These are phyloP conservation scores for Fusarium coicis DNA, from an alignment of 2,329 filamentous ascomycete genomes.

Conservation along the genomic window DNA sequence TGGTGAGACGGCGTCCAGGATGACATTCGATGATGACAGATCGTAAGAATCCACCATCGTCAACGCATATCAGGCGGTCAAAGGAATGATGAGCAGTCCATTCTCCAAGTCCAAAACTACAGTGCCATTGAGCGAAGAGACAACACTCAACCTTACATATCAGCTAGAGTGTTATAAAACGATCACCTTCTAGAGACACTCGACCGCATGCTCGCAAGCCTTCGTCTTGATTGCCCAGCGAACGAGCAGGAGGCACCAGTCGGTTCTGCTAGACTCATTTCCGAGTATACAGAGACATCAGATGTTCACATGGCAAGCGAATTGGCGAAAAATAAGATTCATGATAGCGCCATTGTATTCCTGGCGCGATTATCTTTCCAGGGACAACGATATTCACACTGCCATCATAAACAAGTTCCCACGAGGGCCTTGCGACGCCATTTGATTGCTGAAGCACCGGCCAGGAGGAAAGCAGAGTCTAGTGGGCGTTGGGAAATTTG, in stretches of 20 bases:
- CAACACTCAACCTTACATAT: neutral
- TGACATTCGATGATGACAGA: neutral
- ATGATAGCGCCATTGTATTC: neutral
- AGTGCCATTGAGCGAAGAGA: neutral
- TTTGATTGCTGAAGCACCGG: neutral
- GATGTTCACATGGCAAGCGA: neutral
- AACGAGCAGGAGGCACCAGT: neutral
- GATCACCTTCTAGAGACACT: neutral
- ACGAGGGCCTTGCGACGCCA: neutral
- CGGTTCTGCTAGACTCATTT: neutral
- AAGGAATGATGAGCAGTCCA: neutral
- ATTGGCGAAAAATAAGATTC: neutral
- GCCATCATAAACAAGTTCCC: neutral
- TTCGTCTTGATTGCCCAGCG: neutral
- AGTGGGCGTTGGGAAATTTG: neutral
- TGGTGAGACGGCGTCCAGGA: neutral
- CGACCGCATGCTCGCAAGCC: neutral
- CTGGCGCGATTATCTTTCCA: neutral
- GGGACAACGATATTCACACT: neutral
- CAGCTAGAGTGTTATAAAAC: neutral
- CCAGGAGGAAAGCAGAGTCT: neutral
- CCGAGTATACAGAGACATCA: neutral
- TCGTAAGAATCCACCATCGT: neutral
- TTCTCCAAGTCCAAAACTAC: neutral
- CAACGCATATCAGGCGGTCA: neutral